These are phyloP conservation scores for Secale cereale DNA, from an alignment of 176 grass and related monocot species.

Conservation along the genomic window DNA sequence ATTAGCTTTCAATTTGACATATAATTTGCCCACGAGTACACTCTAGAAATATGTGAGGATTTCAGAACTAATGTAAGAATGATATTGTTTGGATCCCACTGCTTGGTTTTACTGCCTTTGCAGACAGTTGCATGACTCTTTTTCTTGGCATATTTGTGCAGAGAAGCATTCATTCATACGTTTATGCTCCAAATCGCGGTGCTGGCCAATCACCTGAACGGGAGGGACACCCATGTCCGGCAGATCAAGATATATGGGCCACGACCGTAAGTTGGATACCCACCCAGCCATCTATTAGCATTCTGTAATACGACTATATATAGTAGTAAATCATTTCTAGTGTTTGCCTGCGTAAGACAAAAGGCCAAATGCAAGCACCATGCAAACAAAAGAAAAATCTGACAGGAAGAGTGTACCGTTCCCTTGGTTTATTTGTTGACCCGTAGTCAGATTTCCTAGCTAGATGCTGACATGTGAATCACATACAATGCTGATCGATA, in stretches of 20 bases:
- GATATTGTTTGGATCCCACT: background rate
- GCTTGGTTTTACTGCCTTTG: background rate
- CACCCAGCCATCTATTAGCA: background rate
- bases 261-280: constrained; percentile 70
- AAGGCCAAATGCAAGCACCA: background rate
- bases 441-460: no score
- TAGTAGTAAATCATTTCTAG: no score
- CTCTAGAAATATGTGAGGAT: background rate
- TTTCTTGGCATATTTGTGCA: constrained; percentile 41
- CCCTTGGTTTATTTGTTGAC: background rate
- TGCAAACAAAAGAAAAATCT: no score
- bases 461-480: no score
- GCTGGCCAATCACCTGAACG: constrained; percentile 87
- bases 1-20: background rate
- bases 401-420: background rate
- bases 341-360: no score
- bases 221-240: constrained; percentile 83
- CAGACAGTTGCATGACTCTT: background rate
- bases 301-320: background rate
- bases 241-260: constrained; percentile 96
- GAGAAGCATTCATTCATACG: constrained; percentile 83
- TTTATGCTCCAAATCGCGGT: constrained; percentile 96
- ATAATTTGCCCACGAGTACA: background rate
- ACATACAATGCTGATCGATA: no score
- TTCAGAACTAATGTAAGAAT: background rate